Conservation (phyloP, 2,329 filamentous ascomycete species). For the Cladorrhinum sp. region DNA sequence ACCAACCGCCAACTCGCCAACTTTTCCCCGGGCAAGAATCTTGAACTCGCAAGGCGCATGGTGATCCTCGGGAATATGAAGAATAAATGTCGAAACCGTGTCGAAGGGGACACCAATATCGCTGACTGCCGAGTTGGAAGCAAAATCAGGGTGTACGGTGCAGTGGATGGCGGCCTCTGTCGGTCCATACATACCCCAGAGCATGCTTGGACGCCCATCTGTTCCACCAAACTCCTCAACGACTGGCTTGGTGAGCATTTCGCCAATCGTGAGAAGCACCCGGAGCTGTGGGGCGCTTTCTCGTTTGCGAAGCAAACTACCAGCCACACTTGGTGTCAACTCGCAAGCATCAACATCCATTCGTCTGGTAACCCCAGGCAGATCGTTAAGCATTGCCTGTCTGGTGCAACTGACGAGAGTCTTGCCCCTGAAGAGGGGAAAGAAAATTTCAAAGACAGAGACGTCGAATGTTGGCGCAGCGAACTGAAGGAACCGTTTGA, state of each 20-base stretch:
- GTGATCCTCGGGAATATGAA: slow-evolving; percentile 45
- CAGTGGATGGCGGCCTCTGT: slow-evolving; percentile 91
- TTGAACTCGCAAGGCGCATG: slow-evolving; percentile 36
- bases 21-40: slow-evolving; percentile 61
- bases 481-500: slow-evolving; percentile 83
- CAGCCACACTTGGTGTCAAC: slow-evolving; percentile 82
- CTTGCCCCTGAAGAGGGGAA: slow-evolving; percentile 69
- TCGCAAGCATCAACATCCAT: slow-evolving; percentile 80
- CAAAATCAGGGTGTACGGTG: slow-evolving; percentile 66
- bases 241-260: slow-evolving; percentile 80
- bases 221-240: slow-evolving; percentile 74
- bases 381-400: slow-evolving; percentile 67
- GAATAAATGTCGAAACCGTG: slow-evolving; percentile 75
- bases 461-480: slow-evolving; percentile 92
- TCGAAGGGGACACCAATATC: slow-evolving; percentile 77
- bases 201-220: slow-evolving; percentile 53
- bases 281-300: slow-evolving; percentile 64
- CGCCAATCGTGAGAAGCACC: slow-evolving; percentile 80
- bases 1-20: slow-evolving; percentile 78
- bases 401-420: slow-evolving; percentile 73
- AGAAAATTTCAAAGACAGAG: slow-evolving; percentile 93
- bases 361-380: slow-evolving; percentile 62
- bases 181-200: slow-evolving; percentile 93
- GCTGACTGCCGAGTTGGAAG: slow-evolving; percentile 52
- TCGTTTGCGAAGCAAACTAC: slow-evolving; percentile 69